Evolutionary conservation across 441 rosid genomes (phyloP).

Genomic region (Sinapis alba): DNA sequence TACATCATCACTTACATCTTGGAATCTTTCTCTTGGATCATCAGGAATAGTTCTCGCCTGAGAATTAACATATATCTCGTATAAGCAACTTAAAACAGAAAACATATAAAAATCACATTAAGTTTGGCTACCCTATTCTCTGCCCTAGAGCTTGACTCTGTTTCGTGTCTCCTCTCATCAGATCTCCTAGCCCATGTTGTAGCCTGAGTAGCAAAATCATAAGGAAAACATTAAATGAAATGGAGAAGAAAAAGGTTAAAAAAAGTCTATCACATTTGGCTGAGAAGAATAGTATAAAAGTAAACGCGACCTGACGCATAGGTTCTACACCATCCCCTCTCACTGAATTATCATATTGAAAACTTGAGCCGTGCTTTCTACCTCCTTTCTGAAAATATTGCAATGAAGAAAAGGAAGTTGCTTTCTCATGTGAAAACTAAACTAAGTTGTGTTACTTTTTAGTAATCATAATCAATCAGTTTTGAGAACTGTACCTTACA

Average conservation of each 20-base stretch:
- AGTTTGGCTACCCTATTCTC: not conserved
- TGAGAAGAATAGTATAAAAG: not conserved
- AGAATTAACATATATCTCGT: not conserved
- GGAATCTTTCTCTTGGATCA: not conserved
- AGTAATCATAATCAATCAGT: not conserved
- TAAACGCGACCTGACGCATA: not conserved
- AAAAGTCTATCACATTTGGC: not conserved
- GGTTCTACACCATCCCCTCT: not conserved
- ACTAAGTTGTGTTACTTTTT: not conserved
- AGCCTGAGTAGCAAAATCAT: not conserved
- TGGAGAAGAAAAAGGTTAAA: not conserved
- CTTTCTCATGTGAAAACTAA: not conserved
- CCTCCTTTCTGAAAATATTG: not conserved
- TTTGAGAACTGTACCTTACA: not conserved
- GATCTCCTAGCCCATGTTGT: not conserved
- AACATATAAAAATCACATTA: not conserved
- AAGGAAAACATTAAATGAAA: not conserved
- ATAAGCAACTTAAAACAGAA: not conserved
- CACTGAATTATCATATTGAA: not conserved
- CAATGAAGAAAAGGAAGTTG: not conserved
- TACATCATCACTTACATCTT: not conserved
- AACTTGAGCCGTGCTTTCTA: not conserved
- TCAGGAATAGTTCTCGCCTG: not conserved
- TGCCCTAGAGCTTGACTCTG: not conserved
- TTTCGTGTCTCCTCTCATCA: not conserved